Evolutionary conservation across 306 rosid species (phyloP), one percentile per base, ranked within the genome.

Genomic region (Cucumis hystrix): DNA sequence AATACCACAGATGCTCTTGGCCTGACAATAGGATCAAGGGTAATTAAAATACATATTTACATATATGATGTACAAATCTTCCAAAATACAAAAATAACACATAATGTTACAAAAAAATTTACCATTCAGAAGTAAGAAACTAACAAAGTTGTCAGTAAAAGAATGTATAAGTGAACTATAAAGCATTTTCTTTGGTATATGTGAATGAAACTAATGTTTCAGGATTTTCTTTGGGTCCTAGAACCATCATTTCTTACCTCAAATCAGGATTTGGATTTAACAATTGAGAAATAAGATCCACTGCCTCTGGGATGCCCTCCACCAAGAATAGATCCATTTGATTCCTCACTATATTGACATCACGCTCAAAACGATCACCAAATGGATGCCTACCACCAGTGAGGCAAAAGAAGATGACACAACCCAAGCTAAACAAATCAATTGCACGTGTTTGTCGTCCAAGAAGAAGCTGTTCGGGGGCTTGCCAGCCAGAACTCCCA

Each of bases 401-500:
- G 74, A 93, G 73, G 82, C 98, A 91, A 75, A 77, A 91, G 69
- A 93, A 93, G 33, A 93, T 83, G 58, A 93, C 86, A 78, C 96
- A 91, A 7, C 98, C 98, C 75, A 93, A 81, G 87, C 91, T 91
- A 77, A 91, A 93, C 76, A 93, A 51, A 85, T 93, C 98, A 21
- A 93, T 86, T 30, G 97, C 92, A 23, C 96, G 92, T 60, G 98
- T 93, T 85, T 93, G 97, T 63, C 97, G 92, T 55, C 88, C 93
- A 28, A 83, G 91, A 78, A 58, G 87, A 85, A 93, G 96, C 65
- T 90, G 97, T 69, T 93, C 97, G 2, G 96, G 96, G 30, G 98
- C 91, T 84, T 91, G 98, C 98, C 98, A 93, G 76, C 98, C 98
- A 21, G 97, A 93, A 81, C 98, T 93, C 39, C 98, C 98, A 89